Conservation (phyloP, 352 stramenopile genomes). For the Globisporangium barbulae region DNA sequence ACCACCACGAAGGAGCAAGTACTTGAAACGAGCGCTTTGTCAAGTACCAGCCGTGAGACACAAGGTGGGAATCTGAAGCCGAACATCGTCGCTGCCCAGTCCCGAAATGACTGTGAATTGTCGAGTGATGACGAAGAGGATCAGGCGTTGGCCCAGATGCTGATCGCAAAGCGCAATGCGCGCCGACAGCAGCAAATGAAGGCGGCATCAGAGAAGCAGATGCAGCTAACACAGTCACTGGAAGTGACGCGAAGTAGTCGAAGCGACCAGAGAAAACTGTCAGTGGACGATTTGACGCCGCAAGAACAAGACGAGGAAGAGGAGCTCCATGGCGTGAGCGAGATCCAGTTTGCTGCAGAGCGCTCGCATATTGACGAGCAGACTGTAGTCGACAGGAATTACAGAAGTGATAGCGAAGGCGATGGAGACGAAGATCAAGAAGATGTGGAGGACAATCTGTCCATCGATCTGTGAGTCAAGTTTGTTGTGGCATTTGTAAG, state of each 20-base stretch:
- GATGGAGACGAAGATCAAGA: neutral
- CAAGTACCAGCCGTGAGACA: neutral
- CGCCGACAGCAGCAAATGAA: neutral
- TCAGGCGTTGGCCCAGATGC: conserved; percentile 3
- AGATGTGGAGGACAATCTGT: conserved; percentile 34
- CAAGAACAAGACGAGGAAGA: neutral
- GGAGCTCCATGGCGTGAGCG: neutral
- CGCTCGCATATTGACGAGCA: neutral
- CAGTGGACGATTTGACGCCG: neutral
- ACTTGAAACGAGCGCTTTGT: neutral
- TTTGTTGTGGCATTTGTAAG: conserved; percentile 12
- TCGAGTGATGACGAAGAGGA: conserved; percentile 11
- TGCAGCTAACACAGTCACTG: neutral
- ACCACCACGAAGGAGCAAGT: neutral
- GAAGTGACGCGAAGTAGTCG: neutral
- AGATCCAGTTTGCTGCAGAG: neutral
- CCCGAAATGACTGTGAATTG: neutral
- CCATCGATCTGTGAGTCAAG: conserved; percentile 59
- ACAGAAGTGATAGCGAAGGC: neutral
- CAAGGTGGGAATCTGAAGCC: neutral
- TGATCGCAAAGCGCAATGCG: conserved; percentile 14
- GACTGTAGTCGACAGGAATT: neutral
- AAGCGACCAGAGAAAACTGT: neutral
- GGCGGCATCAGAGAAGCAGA: neutral
- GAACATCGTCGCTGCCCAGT: too few species aligned